Evolutionary conservation across 441 rosid genomes (phyloP), one percentile per base, ranked within the genome.

Genomic region (Gossypium aridum): DNA sequence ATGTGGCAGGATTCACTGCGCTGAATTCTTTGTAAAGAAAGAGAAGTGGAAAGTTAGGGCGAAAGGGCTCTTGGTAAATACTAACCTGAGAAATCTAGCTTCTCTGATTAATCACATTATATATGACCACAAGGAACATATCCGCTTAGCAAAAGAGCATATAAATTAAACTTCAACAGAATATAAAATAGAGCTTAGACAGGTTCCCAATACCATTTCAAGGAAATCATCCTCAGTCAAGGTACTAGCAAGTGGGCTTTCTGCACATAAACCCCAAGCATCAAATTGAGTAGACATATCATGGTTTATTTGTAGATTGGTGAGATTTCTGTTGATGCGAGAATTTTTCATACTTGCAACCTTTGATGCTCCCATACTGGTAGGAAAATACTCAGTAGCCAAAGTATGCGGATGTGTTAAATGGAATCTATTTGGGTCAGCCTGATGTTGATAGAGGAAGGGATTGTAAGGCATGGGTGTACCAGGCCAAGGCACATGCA

Each of bases 211-310:
- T 92, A 95, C 97, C 99, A 92, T 95, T 80, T 90, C 88, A 81
- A 95, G 97, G 82, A 95, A 88, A 87, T 91, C 97, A 70, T 95
- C 97, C 75, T 92, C 96, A 4, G 98, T 91, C 72, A 92, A 83
- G 65, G 86, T 83, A 85, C 90, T 90, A 28, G 90, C 91, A 71
- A 78, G 94, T 77, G 97, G 93, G 80, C 99, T 92, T 69, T 87
- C 97, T 31, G 86, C 83, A 51, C 96, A 86, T 83, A 94, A 77
- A 51, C 90, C 91, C 97, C 94, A 90, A 66, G 84, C 80, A 88
- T 90, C 91, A 80, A 70, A 79, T 79, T 75, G 84, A 77, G 91
- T 74, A 82, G 90, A 79, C 25, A 75, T 76, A 66, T 85, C 90
- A 63, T 64, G 65, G 25, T 84, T 89, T 26, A 75, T 76, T 64